phyloP scores from a whole-genome alignment of 2,329 filamentous ascomycete genomes.

The Neonectria coccinea region DNA sequence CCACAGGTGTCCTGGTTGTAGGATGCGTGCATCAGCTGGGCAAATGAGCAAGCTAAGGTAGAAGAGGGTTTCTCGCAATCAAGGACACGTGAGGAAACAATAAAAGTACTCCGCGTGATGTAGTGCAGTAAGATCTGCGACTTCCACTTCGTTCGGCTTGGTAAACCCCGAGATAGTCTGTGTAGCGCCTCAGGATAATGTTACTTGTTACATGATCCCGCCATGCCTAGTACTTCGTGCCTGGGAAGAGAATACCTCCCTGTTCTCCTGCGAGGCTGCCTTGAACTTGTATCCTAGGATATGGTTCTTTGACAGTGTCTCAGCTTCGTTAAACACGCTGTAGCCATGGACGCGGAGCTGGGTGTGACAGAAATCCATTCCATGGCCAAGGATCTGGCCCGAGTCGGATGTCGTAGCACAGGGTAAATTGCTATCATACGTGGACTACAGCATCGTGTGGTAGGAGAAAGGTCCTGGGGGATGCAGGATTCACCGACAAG shows the following conservation, averaged over 20 bases:
- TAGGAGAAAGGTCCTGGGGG: not conserved
- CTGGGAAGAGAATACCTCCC: too few relatives aligned
- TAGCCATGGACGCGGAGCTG: not conserved
- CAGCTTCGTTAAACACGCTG: not conserved
- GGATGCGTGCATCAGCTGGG: not conserved
- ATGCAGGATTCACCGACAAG: slow-evolving; percentile 12
- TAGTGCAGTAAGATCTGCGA: slow-evolving; percentile 2
- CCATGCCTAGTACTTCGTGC: too few relatives aligned
- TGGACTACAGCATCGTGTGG: too few relatives aligned
- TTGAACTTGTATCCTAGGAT: too few relatives aligned
- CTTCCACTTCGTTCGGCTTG: not conserved
- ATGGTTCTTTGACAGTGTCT: not conserved
- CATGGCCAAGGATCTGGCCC: slow-evolving; percentile 1
- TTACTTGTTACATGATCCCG: too few relatives aligned
- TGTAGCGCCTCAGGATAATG: too few relatives aligned
- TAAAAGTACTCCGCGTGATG: not conserved
- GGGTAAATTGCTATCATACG: too few relatives aligned
- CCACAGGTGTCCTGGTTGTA: not conserved
- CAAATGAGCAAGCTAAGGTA: not conserved
- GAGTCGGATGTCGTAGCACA: not conserved
- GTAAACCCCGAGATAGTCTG: too few relatives aligned
- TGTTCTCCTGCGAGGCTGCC: too few relatives aligned
- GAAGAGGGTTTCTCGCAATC: slow-evolving; percentile 1
- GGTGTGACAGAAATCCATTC: not conserved
- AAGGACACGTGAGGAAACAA: slow-evolving; percentile 8